A percentile compares a stretch with the other conserved stretches of the same genome.
Evolutionary conservation across 2,329 filamentous ascomycete genomes (phyloP).

Genomic region (Claviceps pusilla): DNA sequence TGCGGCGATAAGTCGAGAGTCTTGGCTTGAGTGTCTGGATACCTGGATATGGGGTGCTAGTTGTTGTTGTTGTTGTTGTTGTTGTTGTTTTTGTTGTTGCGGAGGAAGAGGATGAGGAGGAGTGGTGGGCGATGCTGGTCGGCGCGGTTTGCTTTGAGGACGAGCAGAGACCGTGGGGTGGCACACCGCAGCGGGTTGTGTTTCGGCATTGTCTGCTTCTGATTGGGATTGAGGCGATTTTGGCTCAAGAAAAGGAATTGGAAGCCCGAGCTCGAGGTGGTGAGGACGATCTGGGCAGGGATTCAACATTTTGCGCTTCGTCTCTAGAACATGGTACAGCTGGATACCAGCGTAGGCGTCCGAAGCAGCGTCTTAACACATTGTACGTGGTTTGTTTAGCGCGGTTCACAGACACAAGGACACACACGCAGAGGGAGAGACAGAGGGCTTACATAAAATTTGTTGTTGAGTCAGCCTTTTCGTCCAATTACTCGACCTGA

Average conservation of each 20-base stretch:
- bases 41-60: not conserved
- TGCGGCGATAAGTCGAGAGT: constrained; percentile 27
- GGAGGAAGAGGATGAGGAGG: not conserved
- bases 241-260: constrained; percentile 35
- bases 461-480: constrained; percentile 46
- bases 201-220: not conserved
- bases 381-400: not conserved
- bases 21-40: constrained; percentile 15
- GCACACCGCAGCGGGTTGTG: not conserved
- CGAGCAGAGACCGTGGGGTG: too few species aligned
- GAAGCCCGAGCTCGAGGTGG: constrained; percentile 49
- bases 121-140: not conserved
- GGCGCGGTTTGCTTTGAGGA: not conserved
- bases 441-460: constrained; percentile 43
- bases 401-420: not conserved
- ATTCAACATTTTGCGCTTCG: constrained; percentile 47
- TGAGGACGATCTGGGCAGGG: constrained; percentile 58
- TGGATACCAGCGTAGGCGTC: constrained; percentile 70
- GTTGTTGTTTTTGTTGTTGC: not conserved
- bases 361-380: constrained; percentile 51
- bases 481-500: constrained; percentile 65
- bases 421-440: not conserved
- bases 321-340: constrained; percentile 57
- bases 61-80: too few species aligned
- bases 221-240: not conserved